phyloP scores from a whole-genome alignment of 768 basidiomycete species.

The Tephrocybe sp. region DNA sequence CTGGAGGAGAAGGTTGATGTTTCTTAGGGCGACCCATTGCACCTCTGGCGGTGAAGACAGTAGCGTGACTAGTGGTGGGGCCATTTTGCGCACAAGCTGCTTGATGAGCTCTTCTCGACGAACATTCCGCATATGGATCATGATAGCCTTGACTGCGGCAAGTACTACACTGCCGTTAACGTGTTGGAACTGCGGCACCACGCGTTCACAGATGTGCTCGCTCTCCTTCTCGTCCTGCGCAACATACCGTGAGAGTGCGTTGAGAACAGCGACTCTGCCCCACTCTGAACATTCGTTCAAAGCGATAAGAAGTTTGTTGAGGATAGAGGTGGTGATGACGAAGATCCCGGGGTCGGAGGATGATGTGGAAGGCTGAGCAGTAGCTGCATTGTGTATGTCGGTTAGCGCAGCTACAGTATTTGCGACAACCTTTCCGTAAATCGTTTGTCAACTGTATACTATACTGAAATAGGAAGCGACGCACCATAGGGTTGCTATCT shows the following conservation, averaged over 20 bases:
- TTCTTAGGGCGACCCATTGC: slow-evolving; percentile 96
- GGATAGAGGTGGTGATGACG: slow-evolving; percentile 74
- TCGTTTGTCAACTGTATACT: not conserved
- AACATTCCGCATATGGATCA: slow-evolving; percentile 92
- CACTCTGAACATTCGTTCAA: slow-evolving; percentile 98
- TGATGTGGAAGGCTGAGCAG: slow-evolving; percentile 51
- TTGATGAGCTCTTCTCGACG: slow-evolving; percentile 79
- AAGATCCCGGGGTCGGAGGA: slow-evolving; percentile 69
- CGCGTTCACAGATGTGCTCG: slow-evolving; percentile 98
- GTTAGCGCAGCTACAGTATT: slow-evolving; percentile 92
- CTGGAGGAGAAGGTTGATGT: slow-evolving; percentile 95
- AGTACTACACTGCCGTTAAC: slow-evolving; percentile 94
- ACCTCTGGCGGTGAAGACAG: slow-evolving; percentile 96
- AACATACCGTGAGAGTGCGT: slow-evolving; percentile 79
- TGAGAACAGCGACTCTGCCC: slow-evolving; percentile 93
- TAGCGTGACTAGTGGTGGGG: slow-evolving; percentile 91
- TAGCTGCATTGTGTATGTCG: slow-evolving; percentile 82
- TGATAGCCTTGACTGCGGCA: slow-evolving; percentile 96
- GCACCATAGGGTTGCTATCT: slow-evolving; percentile 95
- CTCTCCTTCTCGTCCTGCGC: slow-evolving; percentile 90
- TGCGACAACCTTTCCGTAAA: slow-evolving; percentile 78
- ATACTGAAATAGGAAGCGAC: slow-evolving; percentile 11
- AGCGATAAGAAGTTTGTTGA: slow-evolving; percentile 90
- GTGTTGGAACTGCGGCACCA: slow-evolving; percentile 98
- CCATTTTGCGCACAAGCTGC: slow-evolving; percentile 92